Conservation (phyloP, 1,139 yeast genomes). For the Debaryomycetaceae sp. region DNA sequence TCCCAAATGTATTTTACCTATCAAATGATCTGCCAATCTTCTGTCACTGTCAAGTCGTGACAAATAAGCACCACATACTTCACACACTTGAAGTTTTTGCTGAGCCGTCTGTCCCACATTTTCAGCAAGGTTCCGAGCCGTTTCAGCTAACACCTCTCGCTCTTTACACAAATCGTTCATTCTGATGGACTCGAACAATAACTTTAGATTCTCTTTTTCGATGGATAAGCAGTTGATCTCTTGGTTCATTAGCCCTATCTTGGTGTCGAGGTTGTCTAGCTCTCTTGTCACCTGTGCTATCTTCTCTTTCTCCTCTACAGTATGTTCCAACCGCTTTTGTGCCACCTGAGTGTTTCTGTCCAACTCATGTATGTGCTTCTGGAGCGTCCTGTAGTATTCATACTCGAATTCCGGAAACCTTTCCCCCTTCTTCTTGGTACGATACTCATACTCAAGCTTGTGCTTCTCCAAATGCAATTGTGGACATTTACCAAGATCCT, state of each 20-base stretch:
- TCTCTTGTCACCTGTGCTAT: conserved; percentile 62
- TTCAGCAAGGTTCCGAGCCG: conserved; percentile 61
- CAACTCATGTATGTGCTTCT: conserved; percentile 60
- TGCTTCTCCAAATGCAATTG: conserved; percentile 73
- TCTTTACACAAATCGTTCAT: conserved; percentile 43
- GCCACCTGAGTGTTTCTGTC: conserved; percentile 66
- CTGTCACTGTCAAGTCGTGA: conserved; percentile 86
- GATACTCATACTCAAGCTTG: conserved; percentile 65
- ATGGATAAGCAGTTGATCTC: conserved; percentile 61
- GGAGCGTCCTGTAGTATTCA: conserved; percentile 59
- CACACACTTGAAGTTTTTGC: conserved; percentile 89
- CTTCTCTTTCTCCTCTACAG: conserved; percentile 71
- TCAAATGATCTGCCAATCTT: conserved; percentile 86
- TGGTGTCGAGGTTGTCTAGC: conserved; percentile 62
- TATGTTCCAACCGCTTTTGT: conserved; percentile 64
- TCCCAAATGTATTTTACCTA: conserved; percentile 84
- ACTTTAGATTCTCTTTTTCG: conserved; percentile 49
- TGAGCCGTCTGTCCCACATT: conserved; percentile 83
- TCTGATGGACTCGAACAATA: conserved; percentile 45
- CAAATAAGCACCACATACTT: conserved; percentile 85
- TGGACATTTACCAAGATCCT: conserved; percentile 80
- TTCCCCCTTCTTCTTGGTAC: conserved; percentile 50
- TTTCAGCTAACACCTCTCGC: conserved; percentile 48
- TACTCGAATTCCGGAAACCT: conserved; percentile 65
- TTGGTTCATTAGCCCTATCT: conserved; percentile 64